Evolutionary conservation across 2,329 filamentous ascomycete species (phyloP).

Genomic region (Tympanopsis confertula): DNA sequence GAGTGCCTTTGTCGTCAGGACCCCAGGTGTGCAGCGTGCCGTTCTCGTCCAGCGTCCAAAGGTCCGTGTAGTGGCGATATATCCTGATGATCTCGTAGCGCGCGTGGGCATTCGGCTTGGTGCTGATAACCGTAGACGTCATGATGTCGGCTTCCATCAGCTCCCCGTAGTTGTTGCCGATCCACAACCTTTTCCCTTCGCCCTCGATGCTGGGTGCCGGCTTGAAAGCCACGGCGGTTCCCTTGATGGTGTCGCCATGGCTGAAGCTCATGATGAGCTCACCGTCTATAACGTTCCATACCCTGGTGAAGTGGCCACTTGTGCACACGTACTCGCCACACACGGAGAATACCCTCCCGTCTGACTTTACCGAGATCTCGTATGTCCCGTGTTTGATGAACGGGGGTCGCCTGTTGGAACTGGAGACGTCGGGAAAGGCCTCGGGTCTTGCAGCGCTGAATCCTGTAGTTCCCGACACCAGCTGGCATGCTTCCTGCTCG

Average conservation of each 20-base stretch:
- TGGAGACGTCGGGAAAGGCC: constrained; percentile 74
- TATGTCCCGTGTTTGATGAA: constrained; percentile 58
- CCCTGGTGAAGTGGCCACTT: constrained; percentile 73
- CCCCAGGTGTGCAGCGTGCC: constrained; percentile 83
- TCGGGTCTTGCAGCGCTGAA: constrained; percentile 38
- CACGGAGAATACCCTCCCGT: constrained; percentile 74
- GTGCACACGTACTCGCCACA: constrained; percentile 83
- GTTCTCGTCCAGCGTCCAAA: constrained; percentile 89
- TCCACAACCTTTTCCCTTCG: constrained; percentile 75
- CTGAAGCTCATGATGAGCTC: constrained; percentile 69
- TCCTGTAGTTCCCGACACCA: constrained; percentile 11
- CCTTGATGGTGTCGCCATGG: constrained; percentile 76
- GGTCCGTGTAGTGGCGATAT: constrained; percentile 72
- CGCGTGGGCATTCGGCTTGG: constrained; percentile 61
- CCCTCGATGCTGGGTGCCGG: constrained; percentile 65
- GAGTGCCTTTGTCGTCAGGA: constrained; percentile 51
- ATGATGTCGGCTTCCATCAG: constrained; percentile 78
- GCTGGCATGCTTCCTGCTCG: not conserved
- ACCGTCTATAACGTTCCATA: constrained; percentile 77
- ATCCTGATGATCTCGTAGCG: constrained; percentile 74
- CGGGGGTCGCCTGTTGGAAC: constrained; percentile 74
- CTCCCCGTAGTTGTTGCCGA: constrained; percentile 80
- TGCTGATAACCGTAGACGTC: constrained; percentile 58
- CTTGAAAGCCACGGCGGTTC: constrained; percentile 75
- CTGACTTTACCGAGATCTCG: constrained; percentile 75